Base-by-base conservation (phyloP, 768 basidiomycete species). In the Agaricus blazei region DNA sequence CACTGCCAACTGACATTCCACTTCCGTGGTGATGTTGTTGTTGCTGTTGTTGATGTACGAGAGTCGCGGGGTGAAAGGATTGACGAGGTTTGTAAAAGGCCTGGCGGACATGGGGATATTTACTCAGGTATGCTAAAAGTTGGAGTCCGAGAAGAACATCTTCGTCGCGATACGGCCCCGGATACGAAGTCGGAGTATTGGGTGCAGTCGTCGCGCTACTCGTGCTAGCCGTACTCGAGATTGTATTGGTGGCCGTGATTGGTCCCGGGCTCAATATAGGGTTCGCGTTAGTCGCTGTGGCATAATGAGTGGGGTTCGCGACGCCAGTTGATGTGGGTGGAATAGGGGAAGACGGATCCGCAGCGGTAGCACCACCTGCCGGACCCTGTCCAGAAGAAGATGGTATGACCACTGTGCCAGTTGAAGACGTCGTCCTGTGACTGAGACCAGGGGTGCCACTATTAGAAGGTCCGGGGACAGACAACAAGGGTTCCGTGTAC, bases 51-150 rank as follows among this genome's bases (percentile, higher is more conserved):
- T 61, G 19, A 14, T 78, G 62, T 45, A 72, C 72, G 5, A 79
- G 74, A 28, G 82, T 82, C 8, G 87, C 89, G 0, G 89, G 89
- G 63, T 90, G 89, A 68, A 91, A 92, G n/a, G 84, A 81, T n/a
- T 75, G 71, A 1, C 90, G 79, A 1, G 84, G 87, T 67, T 93
- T 91, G 68, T 98, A 97, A 66, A 99, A 98, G 5, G 94, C 92
- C 64, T 94, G 87, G 9, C 97, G 78, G 3, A 98, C 96, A 67
- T 98, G 96, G 0, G 97, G 94, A 67, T 99, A 98, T 70, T 99
- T 98, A 72, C 89, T 93, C 15, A 98, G 78, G 66, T 99, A 98
- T 3, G 97, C 97, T 1, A 99, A 79, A 2, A 98, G 84, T 68
- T 99, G 96, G 11, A 99, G 72, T 19, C 88, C 84, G 8, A 95